These are phyloP conservation scores for Blastobotrys malaysiensis DNA, from an alignment of 1,139 yeast species.

Conservation along the genomic window DNA sequence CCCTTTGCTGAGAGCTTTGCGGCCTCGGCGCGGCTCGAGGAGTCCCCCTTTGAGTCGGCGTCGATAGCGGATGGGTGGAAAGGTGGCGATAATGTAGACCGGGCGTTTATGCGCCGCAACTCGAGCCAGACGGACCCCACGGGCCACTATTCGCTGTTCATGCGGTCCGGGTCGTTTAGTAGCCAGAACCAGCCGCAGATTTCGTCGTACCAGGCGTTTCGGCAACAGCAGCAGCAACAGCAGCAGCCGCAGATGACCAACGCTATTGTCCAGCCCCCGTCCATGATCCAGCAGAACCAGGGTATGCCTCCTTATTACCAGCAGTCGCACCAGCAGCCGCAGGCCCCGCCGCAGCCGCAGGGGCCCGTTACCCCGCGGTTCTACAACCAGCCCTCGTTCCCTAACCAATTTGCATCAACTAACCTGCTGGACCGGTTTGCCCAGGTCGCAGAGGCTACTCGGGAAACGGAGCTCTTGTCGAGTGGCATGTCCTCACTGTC, in stretches of 20 bases:
- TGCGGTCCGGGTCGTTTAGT: conserved; percentile 10
- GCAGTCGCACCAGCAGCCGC: conserved; percentile 4
- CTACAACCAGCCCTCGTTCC: conserved; percentile 8
- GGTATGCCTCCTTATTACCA: not conserved
- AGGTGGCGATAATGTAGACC: not conserved
- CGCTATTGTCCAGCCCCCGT: not conserved
- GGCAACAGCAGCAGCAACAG: conserved; percentile 5
- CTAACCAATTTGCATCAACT: conserved; percentile 16
- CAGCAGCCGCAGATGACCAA: conserved; percentile 3
- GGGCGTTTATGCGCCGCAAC: conserved; percentile 8
- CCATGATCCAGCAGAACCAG: not conserved
- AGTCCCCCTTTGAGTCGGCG: conserved; percentile 11
- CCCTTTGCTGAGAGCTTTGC: conserved; percentile 6
- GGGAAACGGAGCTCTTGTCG: conserved; percentile 68
- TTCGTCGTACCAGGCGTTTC: conserved; percentile 9
- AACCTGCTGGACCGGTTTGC: conserved; percentile 45
- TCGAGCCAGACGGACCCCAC: conserved; percentile 12
- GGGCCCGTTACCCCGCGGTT: conserved; percentile 8
- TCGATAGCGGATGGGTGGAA: conserved; percentile 6
- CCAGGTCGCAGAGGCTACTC: conserved; percentile 72
- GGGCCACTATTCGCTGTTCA: not conserved
- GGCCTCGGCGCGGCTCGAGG: conserved; percentile 5
- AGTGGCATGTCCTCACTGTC: conserved; percentile 27
- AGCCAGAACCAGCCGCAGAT: conserved; percentile 5
- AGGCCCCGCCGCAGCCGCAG: conserved; percentile 3